These are phyloP conservation scores for Piper betle DNA, from an alignment of 164 flowering plant species.

Conservation along the genomic window DNA sequence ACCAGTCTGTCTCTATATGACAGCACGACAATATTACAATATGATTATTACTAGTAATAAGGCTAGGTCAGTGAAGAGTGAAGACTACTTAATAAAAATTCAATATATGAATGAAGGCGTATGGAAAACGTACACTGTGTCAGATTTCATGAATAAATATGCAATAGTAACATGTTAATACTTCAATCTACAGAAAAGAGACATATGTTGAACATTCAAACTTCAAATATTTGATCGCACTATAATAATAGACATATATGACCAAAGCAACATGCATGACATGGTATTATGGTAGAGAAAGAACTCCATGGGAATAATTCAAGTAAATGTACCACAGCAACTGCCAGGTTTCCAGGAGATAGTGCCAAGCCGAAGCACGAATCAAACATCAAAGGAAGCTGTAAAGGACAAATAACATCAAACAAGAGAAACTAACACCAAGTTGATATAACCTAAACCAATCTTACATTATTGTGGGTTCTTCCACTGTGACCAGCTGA, in stretches of 20 bases:
- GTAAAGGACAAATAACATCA: conserved; percentile 15
- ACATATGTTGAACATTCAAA: too few species aligned
- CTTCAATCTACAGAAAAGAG: too few species aligned
- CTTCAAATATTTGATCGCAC: neutral
- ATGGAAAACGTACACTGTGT: too few species aligned
- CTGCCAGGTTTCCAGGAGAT: conserved; percentile 76
- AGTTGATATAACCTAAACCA: neutral
- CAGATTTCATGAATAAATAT: too few species aligned
- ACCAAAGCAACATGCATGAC: neutral
- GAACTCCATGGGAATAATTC: neutral
- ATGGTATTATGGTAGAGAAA: neutral
- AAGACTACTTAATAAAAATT: too few species aligned
- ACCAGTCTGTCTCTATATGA: too few species aligned
- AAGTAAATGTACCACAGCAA: conserved; percentile 53
- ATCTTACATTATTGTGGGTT: conserved; percentile 49
- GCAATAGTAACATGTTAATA: too few species aligned
- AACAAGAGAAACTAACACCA: neutral
- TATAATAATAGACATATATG: neutral
- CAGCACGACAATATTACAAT: too few species aligned
- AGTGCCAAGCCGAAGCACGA: conserved; percentile 73
- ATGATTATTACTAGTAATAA: too few species aligned
- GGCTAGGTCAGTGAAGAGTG: too few species aligned
- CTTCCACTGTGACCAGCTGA: conserved; percentile 36
- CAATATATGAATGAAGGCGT: too few species aligned
- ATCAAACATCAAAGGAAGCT: conserved; percentile 53